phyloP scores from a whole-genome alignment of 176 grass and related monocot genomes.

The Carex pumila region DNA sequence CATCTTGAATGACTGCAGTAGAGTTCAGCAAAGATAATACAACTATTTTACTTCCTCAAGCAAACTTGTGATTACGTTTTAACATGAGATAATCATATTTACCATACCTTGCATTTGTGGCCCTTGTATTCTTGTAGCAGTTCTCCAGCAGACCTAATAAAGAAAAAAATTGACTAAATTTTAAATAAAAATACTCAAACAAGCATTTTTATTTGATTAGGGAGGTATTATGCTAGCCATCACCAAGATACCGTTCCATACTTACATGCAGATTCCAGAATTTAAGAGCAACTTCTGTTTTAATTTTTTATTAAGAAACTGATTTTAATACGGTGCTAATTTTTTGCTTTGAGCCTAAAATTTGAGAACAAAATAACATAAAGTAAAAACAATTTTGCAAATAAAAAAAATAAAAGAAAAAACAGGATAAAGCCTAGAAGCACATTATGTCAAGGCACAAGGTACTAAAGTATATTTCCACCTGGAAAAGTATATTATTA shows the following conservation, averaged over 20 bases:
- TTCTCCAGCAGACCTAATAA: slow-evolving; percentile 71
- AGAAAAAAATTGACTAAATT: neutral
- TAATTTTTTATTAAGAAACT: neutral
- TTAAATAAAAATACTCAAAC: neutral
- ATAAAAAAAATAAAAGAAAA: neutral
- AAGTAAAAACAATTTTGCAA: neutral
- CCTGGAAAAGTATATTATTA: neutral
- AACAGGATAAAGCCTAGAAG: neutral
- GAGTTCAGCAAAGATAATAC: neutral
- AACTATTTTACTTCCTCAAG: neutral
- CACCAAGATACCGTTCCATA: neutral
- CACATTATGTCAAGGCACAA: neutral
- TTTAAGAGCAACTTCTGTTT: neutral
- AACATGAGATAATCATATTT: neutral
- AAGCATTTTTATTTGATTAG: neutral
- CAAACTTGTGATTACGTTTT: neutral
- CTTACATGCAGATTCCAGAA: neutral
- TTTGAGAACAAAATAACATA: neutral
- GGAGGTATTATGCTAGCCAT: neutral
- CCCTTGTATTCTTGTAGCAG: slow-evolving; percentile 90
- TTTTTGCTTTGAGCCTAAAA: neutral
- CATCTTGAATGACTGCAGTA: slow-evolving; percentile 81
- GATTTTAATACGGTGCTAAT: neutral
- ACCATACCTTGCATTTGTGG: slow-evolving; percentile 37
- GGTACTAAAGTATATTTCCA: neutral